These are phyloP conservation scores for Aspergillus viridinutans DNA, from an alignment of 2,329 filamentous ascomycete species.

Conservation along the genomic window DNA sequence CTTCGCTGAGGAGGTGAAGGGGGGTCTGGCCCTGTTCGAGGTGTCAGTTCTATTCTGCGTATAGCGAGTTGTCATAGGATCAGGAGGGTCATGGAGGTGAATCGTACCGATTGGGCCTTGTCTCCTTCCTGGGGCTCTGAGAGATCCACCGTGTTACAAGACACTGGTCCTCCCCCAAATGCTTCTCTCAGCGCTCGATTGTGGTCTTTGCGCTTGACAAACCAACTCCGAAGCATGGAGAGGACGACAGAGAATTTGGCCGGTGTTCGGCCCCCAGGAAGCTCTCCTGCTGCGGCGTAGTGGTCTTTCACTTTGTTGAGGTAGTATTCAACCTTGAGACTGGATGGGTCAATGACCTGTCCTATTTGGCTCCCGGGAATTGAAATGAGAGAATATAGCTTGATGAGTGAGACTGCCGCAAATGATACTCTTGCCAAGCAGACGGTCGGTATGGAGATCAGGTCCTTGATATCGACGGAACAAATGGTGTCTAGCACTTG, in stretches of 20 bases:
- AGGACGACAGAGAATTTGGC: conserved; percentile 69
- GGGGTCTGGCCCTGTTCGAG: conserved; percentile 24
- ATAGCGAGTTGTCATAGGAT: background rate
- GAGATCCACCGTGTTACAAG: background rate
- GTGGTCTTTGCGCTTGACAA: conserved; percentile 48
- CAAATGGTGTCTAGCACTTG: conserved; percentile 63
- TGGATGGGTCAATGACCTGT: conserved; percentile 64
- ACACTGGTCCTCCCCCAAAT: conserved; percentile 8
- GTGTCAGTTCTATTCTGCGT: conserved; percentile 1
- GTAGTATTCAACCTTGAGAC: conserved; percentile 63
- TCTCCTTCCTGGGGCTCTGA: conserved; percentile 1
- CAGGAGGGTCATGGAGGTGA: background rate
- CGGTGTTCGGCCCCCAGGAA: conserved; percentile 61
- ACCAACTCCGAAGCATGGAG: conserved; percentile 67
- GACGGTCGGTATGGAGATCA: conserved; percentile 66
- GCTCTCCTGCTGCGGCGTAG: conserved; percentile 60
- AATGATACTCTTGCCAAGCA: conserved; percentile 69
- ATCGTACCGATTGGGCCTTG: background rate
- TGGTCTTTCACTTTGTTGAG: conserved; percentile 67
- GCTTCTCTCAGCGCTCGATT: conserved; percentile 21
- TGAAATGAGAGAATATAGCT: conserved; percentile 66
- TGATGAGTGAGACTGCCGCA: conserved; percentile 67
- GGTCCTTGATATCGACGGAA: conserved; percentile 53
- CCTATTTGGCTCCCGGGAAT: conserved; percentile 62
- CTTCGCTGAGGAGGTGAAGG: conserved; percentile 38